phyloP scores from a whole-genome alignment of 305 asterid species.

The Fraxinus platypoda region DNA sequence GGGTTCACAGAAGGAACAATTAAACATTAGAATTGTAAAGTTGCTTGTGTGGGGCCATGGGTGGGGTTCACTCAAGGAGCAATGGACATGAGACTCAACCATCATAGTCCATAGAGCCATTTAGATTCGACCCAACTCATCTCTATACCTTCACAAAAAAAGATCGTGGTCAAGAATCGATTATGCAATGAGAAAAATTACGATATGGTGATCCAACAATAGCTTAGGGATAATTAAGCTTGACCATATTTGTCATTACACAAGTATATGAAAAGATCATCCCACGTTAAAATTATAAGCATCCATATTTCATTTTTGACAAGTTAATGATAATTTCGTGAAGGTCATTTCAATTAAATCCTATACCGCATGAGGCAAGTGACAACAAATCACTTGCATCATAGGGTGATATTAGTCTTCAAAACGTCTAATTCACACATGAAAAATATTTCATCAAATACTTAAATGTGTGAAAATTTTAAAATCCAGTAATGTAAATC shows the following conservation, averaged over 20 bases:
- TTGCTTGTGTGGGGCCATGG: not conserved
- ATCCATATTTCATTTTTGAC: not conserved
- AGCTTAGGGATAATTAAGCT: not conserved
- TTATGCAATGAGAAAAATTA: too few species aligned
- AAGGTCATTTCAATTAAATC: not conserved
- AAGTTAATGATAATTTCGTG: not conserved
- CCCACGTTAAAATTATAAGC: not conserved
- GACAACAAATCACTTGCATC: not conserved
- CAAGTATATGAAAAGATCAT: not conserved
- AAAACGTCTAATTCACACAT: not conserved
- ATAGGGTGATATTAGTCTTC: not conserved
- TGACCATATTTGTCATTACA: not conserved
- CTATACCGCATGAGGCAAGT: not conserved
- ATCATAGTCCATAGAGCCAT: not conserved
- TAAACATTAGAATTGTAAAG: not conserved
- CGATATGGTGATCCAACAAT: not conserved
- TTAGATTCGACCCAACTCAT: not conserved
- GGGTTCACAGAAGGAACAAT: not conserved
- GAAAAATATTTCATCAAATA: too few species aligned
- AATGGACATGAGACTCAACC: not conserved
- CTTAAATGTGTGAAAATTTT: not conserved
- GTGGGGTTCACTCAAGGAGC: not conserved
- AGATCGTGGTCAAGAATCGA: not conserved
- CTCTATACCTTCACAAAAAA: not conserved
- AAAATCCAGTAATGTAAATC: not conserved